A percentile compares a stretch with the other conserved stretches of the same genome.
Conservation (phyloP, 2,329 filamentous ascomycete species). For the Trichoderma hamatum region DNA sequence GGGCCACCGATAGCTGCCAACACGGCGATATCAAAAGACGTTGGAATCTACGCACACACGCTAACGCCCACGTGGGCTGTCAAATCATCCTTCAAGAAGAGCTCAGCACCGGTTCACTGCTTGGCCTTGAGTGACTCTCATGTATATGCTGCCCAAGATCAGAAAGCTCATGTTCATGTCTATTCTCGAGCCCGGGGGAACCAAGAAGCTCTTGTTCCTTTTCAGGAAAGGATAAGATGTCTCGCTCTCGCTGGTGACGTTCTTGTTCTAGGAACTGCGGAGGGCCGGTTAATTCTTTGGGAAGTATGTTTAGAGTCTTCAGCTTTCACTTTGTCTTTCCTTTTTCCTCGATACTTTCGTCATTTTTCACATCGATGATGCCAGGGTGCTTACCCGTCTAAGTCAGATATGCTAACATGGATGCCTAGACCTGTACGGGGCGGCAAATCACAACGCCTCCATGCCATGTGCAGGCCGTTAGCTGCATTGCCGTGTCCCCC, state of each 20-base stretch:
- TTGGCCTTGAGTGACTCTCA: constrained; percentile 80
- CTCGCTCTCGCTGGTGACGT: constrained; percentile 73
- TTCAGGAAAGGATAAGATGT: constrained; percentile 83
- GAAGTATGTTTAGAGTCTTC: constrained; percentile 63
- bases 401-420: constrained; percentile 30
- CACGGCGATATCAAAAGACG: constrained; percentile 71
- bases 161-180: constrained; percentile 90
- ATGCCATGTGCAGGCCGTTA: constrained; percentile 79
- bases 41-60: constrained; percentile 84
- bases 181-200: constrained; percentile 83
- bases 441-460: constrained; percentile 75
- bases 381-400: not conserved
- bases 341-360: constrained; percentile 17
- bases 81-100: constrained; percentile 86
- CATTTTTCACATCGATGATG: too few relatives aligned
- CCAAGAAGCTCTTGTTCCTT: constrained; percentile 85
- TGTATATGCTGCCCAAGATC: constrained; percentile 86
- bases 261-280: constrained; percentile 78
- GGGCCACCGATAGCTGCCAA: constrained; percentile 63
- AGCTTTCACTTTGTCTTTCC: constrained; percentile 29
- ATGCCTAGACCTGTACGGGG: constrained; percentile 69
- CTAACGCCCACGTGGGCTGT: constrained; percentile 77
- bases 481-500: constrained; percentile 71
- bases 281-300: constrained; percentile 87
- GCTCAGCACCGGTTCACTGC: constrained; percentile 75